phyloP scores from a whole-genome alignment of 768 basidiomycete genomes.

The Kwoniella newhampshirensis region DNA sequence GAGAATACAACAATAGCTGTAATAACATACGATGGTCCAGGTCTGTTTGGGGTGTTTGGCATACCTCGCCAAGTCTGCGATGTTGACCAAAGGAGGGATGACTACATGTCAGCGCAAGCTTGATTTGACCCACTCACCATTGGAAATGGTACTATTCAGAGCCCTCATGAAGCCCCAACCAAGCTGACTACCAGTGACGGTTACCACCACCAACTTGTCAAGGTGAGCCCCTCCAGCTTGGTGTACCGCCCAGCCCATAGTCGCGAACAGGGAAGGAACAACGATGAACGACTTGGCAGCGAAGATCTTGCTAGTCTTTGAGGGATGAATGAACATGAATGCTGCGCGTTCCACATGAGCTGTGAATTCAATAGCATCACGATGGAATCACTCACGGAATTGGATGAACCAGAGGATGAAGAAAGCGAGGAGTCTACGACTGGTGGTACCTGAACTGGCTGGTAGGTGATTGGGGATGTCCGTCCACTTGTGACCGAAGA shows the following conservation, averaged over 20 bases:
- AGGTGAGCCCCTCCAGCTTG: conserved; percentile 13
- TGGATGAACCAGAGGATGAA: conserved; percentile 19
- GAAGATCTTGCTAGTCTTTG: conserved; percentile 13
- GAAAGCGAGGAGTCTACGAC: conserved; percentile 7
- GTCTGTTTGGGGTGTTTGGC: conserved; percentile 18
- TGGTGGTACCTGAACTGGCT: conserved; percentile 11
- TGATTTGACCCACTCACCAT: neutral
- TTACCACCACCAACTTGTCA: conserved; percentile 11
- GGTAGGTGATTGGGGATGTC: conserved; percentile 15
- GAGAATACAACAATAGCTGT: neutral
- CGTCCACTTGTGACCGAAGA: conserved; percentile 18
- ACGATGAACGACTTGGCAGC: conserved; percentile 15
- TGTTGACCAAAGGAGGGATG: conserved; percentile 17
- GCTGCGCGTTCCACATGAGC: conserved; percentile 7
- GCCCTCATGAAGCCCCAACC: conserved; percentile 17
- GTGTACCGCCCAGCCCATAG: conserved; percentile 10
- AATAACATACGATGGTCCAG: conserved; percentile 7
- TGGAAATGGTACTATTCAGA: conserved; percentile 11
- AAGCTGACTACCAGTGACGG: conserved; percentile 10
- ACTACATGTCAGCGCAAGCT: conserved; percentile 4
- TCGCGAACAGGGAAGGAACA: conserved; percentile 13
- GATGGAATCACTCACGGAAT: conserved; percentile 6
- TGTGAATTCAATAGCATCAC: too few species aligned
- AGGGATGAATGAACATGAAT: conserved; percentile 20
- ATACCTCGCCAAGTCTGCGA: conserved; percentile 16